These are phyloP conservation scores for Globisporangium parvum DNA, from an alignment of 352 stramenopile genomes.

Conservation along the genomic window DNA sequence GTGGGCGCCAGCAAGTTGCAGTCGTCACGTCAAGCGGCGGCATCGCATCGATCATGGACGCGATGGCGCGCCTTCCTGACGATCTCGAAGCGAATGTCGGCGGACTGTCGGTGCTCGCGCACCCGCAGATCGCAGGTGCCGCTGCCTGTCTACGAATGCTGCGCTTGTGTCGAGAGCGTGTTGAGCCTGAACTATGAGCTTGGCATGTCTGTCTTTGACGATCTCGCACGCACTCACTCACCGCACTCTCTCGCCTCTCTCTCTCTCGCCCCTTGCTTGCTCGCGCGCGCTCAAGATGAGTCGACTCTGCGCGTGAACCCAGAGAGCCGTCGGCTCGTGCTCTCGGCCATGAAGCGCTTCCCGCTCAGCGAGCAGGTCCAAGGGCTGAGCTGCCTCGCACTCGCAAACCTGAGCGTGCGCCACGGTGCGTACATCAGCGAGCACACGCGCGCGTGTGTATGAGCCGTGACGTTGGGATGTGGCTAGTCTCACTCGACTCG, in stretches of 20 bases:
- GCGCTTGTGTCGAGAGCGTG: too few relatives aligned
- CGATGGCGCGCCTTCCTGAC: slow-evolving; percentile 40
- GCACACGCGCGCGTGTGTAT: too few relatives aligned
- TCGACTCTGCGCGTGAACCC: slow-evolving; percentile 41
- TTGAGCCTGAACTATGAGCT: too few relatives aligned
- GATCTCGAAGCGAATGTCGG: slow-evolving; percentile 42
- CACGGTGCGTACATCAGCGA: slow-evolving; percentile 21
- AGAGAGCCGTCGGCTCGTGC: slow-evolving; percentile 43
- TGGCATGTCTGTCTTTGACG: too few relatives aligned
- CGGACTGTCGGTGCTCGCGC: slow-evolving; percentile 44
- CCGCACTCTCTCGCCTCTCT: too few relatives aligned
- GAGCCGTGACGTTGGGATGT: too few relatives aligned
- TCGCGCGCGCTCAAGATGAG: slow-evolving; percentile 21
- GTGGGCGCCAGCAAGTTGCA: slow-evolving; percentile 19
- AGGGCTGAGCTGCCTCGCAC: slow-evolving; percentile 38
- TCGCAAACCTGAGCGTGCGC: slow-evolving; percentile 53
- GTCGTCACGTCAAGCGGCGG: slow-evolving; percentile 36
- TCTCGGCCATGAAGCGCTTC: slow-evolving; percentile 55
- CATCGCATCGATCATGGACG: slow-evolving; percentile 37
- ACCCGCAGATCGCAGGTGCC: slow-evolving; percentile 40
- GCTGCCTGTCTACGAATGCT: background rate
- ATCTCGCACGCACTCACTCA: background rate
- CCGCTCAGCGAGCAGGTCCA: slow-evolving; percentile 53
- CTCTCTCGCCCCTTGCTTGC: background rate
- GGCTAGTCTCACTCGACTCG: background rate